Base-by-base conservation (phyloP, 1,139 yeast species). In the Yamadazyma mexicana region DNA sequence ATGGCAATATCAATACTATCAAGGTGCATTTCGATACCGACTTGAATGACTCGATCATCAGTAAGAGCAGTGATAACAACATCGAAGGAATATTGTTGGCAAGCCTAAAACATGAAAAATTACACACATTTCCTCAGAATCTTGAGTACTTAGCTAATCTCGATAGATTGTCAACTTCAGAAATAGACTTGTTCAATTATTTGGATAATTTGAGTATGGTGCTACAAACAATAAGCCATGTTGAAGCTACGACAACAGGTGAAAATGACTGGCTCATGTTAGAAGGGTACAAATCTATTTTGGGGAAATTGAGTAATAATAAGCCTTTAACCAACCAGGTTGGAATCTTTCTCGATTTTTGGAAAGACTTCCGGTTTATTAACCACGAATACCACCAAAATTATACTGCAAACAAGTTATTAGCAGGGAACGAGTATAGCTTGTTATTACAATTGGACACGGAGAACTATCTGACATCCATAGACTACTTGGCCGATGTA, bases 111-210 rank as follows among this genome's bases (percentile, higher is more conserved):
- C 34, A 39, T 4, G 39, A 51, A 1, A 52, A 44, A 18, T 52
- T 70, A 40, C 59, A 61, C 29, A 44, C 53, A 6, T 71, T 72
- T 38, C 73, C 76, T 0, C 38, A 35, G 4, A 71, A 70, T 48
- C 55, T 72, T 43, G 59, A 59, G 34, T 66, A 64, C 40, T 56
- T 72, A 42, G 67, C 73, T 3, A 61, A 55, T 18, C 53, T 71
- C 17, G 77, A 72, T 44, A 51, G 59, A 28, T 50, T 64, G 29
- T 62, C 73, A 5, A 57, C 63, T 3, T 43, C 62, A 1, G 58
- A 55, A 26, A 56, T 57, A 14, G 70, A 70, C 44, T 52, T 68
- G 37, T 66, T 69, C 40, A 44, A 50, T 6, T 61, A 64, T 44
- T 40, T 65, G 33, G 72, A 68, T 37, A 53, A 56, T 31, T 40